These are phyloP conservation scores for Musa schizocarpa DNA, from an alignment of 176 grass and related monocot genomes.

Conservation along the genomic window DNA sequence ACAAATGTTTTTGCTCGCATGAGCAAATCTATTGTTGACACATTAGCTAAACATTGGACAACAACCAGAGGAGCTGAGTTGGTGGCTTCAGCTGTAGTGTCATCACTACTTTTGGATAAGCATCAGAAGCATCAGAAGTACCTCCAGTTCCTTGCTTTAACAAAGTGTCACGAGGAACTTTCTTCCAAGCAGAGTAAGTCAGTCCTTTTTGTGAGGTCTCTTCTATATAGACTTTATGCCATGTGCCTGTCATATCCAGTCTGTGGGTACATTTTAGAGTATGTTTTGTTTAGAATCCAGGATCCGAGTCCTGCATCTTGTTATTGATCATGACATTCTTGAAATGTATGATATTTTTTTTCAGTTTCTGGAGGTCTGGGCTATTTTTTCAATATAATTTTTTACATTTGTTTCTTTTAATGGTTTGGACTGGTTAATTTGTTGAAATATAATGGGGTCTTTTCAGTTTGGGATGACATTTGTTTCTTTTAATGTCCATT, in stretches of 20 bases:
- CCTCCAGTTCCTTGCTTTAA: constrained; percentile 80
- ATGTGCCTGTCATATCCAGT: neutral
- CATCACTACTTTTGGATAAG: constrained; percentile 77
- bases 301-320: no score
- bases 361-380: no score
- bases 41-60: constrained; percentile 96
- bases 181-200: constrained; percentile 74
- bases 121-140: constrained; percentile 80
- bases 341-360: no score
- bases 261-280: neutral
- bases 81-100: constrained; percentile 84
- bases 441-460: no score
- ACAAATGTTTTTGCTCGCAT: constrained; percentile 75
- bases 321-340: no score
- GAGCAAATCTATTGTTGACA: constrained; percentile 93
- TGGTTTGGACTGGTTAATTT: no score
- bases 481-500: no score
- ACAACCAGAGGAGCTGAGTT: constrained; percentile 95
- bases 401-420: neutral
- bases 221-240: no score
- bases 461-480: no score
- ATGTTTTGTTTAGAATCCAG: neutral
- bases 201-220: neutral
- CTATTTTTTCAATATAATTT: neutral
- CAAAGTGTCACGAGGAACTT: constrained; percentile 83